These are phyloP conservation scores for Metschnikowia borealis DNA, from an alignment of 805 yeast genomes.

Conservation along the genomic window DNA sequence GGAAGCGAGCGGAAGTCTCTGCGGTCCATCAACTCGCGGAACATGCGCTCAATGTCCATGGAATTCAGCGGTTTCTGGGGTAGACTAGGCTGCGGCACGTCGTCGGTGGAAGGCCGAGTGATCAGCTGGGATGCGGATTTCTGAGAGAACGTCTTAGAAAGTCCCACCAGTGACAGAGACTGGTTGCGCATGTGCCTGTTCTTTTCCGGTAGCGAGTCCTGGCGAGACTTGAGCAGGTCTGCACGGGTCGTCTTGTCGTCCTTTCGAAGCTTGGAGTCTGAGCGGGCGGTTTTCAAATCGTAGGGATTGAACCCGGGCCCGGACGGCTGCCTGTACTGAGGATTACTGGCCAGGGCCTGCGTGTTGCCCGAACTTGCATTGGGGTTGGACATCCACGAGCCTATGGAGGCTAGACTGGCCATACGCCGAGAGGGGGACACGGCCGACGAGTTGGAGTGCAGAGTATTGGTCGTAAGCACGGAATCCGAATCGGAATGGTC, in stretches of 20 bases:
- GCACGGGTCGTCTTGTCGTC: conserved; percentile 7
- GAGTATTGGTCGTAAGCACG: conserved; percentile 14
- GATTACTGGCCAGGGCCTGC: conserved; percentile 20
- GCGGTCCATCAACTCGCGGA: conserved; percentile 74
- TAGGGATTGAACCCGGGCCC: conserved; percentile 35
- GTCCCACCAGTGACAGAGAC: conserved; percentile 7
- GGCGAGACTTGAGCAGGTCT: conserved; percentile 6
- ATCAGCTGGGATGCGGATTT: neutral
- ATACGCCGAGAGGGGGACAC: conserved; percentile 7
- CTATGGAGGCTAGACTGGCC: conserved; percentile 8
- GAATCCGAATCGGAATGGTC: conserved; percentile 35
- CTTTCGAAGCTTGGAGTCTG: conserved; percentile 4
- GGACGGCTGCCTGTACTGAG: neutral
- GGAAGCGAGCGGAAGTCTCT: conserved; percentile 75
- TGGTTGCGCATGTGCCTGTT: conserved; percentile 8
- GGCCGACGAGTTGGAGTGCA: conserved; percentile 1
- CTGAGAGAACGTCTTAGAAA: neutral
- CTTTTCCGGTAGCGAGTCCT: conserved; percentile 2
- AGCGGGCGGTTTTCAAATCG: conserved; percentile 22
- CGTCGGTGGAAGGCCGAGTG: conserved; percentile 10
- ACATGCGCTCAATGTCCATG: conserved; percentile 66
- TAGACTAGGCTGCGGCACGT: conserved; percentile 17
- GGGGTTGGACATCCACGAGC: conserved; percentile 6
- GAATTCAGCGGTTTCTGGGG: conserved; percentile 68
- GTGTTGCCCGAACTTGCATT: conserved; percentile 5